Evolutionary conservation across 257 asterid genomes (phyloP), one percentile per base, ranked within the genome.

Genomic region (Petunia secreta): DNA sequence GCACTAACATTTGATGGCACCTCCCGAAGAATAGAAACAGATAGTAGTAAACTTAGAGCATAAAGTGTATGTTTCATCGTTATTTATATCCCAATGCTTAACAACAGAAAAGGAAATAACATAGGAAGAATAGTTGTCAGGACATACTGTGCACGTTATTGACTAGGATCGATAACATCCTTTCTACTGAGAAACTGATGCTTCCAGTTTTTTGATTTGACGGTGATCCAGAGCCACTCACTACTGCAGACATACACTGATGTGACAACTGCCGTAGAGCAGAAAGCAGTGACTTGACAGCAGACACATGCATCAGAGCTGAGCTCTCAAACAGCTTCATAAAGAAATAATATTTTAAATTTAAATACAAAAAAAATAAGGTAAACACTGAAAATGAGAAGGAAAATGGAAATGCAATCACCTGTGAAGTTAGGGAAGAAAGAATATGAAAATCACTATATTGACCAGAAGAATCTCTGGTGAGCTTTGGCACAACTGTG

Each of bases 271-370:
- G 97, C 69, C 91, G 91, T 65, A 95, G 89, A 79, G 99, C 97
- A 85, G 97, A 95, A 87, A 95, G 97, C 82, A 95, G 96, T 44
- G 98, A 95, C 80, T 88, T 92, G 85, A 95, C 97, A 6, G 99
- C 92, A 36, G 98, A 86, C 59, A 93, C 87, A 82, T 91, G 95
- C 99, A 95, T 95, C 87, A 90, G 75, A 14, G 92, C 94, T 59
- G 99, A 93, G 95, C 99, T 93, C 94, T 95, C 97, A 81, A 95
- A 95, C 80, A 95, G 96, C 99, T 95, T 78, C 67, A 77, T 8
- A 71, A 41, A 58, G 75, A 75, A 39, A 75, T 36, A 8, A 48
- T 55, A 80, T 57, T 68, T 71, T 10, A 65, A 67, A 41, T 11
- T 65, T 59, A 46, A n/a, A 55, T 7, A 58, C 3, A 65, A 64